These are phyloP conservation scores for Daldinia vernicosa DNA, from an alignment of 495 filamentous ascomycete genomes.

Conservation along the genomic window DNA sequence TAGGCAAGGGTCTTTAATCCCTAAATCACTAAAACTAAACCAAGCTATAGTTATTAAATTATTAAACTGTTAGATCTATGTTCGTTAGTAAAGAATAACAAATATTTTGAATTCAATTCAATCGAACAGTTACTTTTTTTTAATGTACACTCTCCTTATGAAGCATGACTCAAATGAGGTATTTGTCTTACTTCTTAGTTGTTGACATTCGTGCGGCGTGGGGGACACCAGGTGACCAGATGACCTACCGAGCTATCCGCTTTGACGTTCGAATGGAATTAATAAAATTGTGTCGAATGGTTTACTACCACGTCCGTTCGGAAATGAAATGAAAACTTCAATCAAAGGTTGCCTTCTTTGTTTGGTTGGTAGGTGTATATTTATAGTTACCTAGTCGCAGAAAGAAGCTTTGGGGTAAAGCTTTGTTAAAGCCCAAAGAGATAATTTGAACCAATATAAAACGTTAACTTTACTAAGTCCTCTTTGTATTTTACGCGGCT, in stretches of 20 bases:
- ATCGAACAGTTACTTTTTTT: background rate
- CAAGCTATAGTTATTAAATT: too few relatives aligned
- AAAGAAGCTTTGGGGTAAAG: background rate
- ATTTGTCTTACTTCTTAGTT: background rate
- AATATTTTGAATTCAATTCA: background rate
- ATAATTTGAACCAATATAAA: background rate
- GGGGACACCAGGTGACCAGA: conserved; percentile 3
- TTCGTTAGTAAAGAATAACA: background rate
- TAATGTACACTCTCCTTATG: background rate
- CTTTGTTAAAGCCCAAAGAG: background rate
- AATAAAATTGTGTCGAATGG: background rate
- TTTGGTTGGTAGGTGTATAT: background rate
- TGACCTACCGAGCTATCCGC: background rate
- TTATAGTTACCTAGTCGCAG: background rate
- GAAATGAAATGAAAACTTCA: background rate
- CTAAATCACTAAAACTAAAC: background rate
- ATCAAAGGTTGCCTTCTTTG: background rate
- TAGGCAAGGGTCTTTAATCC: conserved; percentile 1
- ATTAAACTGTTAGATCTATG: background rate
- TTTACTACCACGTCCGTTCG: background rate
- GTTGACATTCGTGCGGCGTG: background rate
- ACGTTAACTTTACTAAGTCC: background rate
- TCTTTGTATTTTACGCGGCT: background rate
- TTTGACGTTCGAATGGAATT: background rate
- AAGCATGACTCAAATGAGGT: background rate